Evolutionary conservation across 768 basidiomycete genomes (phyloP).

Genomic region (Suillus occidentalis): DNA sequence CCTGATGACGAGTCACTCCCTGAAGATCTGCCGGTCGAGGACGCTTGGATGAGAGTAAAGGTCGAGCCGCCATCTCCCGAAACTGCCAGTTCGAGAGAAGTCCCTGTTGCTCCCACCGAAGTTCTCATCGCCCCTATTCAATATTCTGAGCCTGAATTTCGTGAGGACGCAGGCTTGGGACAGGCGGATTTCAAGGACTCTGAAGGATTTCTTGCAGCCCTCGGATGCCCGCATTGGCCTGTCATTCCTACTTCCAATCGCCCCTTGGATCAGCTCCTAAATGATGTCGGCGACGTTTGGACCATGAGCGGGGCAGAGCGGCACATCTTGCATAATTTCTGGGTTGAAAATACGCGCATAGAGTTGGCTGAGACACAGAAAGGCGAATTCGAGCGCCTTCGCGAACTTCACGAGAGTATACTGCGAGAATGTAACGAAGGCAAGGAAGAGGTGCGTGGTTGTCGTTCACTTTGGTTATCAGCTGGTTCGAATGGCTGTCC

Average conservation of each 20-base stretch:
- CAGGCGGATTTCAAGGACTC: constrained; percentile 24
- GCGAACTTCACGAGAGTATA: constrained; percentile 42
- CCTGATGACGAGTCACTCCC: constrained; percentile 7
- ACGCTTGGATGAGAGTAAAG: constrained; percentile 29
- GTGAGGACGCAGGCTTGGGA: not conserved
- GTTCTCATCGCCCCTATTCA: not conserved
- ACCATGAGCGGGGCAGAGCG: constrained; percentile 53
- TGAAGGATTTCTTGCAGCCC: constrained; percentile 36
- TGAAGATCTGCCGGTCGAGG: constrained; percentile 23
- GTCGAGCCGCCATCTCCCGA: not conserved
- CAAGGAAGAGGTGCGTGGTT: constrained; percentile 52
- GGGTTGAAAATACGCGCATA: constrained; percentile 44
- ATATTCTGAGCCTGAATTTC: not conserved
- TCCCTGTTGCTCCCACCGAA: not conserved
- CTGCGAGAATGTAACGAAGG: constrained; percentile 37
- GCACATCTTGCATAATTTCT: constrained; percentile 40
- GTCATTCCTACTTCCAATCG: constrained; percentile 38
- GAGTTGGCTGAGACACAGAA: constrained; percentile 29
- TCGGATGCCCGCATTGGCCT: constrained; percentile 40
- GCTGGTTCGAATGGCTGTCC: not conserved
- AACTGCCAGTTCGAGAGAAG: not conserved
- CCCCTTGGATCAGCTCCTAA: constrained; percentile 37
- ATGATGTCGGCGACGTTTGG: constrained; percentile 46
- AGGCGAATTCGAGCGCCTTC: constrained; percentile 44
- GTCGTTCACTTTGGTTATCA: not conserved